phyloP scores from a whole-genome alignment of 345 rosid species.

The Eucalyptus curtisii region DNA sequence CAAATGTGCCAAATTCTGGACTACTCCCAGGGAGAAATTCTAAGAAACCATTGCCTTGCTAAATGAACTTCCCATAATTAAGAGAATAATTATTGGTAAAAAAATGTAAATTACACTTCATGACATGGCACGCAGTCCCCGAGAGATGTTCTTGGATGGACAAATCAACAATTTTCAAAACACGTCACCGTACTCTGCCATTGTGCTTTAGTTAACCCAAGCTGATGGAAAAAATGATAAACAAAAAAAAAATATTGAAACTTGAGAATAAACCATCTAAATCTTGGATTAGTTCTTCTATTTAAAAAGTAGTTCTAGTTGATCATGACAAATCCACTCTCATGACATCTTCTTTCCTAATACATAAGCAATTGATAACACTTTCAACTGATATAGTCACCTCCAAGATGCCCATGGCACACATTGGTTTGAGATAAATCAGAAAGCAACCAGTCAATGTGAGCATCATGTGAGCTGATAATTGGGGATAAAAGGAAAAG shows the following conservation, averaged over 20 bases:
- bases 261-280: not conserved
- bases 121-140: not conserved
- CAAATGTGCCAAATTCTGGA: not conserved
- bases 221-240: not conserved
- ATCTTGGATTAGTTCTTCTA: not conserved
- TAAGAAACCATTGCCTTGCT: not conserved
- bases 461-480: not conserved
- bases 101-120: not conserved
- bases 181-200: not conserved
- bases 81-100: not conserved
- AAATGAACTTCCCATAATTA: not conserved
- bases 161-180: not conserved
- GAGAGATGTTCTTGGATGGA: not conserved
- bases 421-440: not conserved
- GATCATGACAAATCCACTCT: not conserved
- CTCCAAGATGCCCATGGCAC: not conserved
- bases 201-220: not conserved
- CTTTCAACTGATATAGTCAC: not conserved
- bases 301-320: not conserved
- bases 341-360: not conserved
- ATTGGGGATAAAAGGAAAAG: not conserved
- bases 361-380: not conserved
- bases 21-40: not conserved
- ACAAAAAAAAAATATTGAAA: not conserved
- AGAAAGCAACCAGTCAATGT: not conserved